phyloP scores from a whole-genome alignment of 768 basidiomycete species.

The Leucosporidium yakuticum region DNA sequence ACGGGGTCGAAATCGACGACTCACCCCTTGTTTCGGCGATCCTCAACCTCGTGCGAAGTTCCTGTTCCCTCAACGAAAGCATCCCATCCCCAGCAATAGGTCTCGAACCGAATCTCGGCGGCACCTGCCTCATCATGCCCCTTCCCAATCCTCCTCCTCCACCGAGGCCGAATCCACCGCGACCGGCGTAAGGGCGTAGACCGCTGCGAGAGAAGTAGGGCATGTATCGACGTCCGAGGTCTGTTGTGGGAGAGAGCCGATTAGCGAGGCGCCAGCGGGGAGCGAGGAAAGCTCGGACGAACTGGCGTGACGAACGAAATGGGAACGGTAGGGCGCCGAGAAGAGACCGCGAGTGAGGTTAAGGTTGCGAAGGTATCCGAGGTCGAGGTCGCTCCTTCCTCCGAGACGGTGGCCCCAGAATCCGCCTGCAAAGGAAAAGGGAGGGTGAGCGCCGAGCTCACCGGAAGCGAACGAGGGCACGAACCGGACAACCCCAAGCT shows the following conservation, averaged over 20 bases:
- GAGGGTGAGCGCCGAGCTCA: background rate
- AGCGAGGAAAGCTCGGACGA: background rate
- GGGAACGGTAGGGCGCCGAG: constrained; percentile 4
- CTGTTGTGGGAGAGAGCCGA: background rate
- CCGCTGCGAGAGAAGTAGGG: constrained; percentile 15
- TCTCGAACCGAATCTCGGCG: background rate
- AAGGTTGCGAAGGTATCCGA: constrained; percentile 23
- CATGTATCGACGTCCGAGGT: constrained; percentile 19
- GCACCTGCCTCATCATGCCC: background rate
- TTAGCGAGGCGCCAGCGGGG: background rate
- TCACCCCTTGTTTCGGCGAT: constrained; percentile 24
- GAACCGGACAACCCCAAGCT: constrained; percentile 15
- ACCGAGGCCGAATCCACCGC: background rate
- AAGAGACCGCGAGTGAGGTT: constrained; percentile 19
- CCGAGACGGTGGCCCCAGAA: constrained; percentile 19
- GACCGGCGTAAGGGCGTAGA: constrained; percentile 1
- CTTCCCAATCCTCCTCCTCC: background rate
- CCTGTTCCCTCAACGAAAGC: constrained; percentile 7
- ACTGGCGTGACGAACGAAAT: constrained; percentile 4
- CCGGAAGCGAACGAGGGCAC: background rate
- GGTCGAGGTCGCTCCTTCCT: constrained; percentile 7
- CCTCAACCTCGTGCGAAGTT: constrained; percentile 13
- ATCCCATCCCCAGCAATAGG: background rate
- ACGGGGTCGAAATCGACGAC: no score
- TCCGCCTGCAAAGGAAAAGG: constrained; percentile 1